Percentiles rank a stretch among this genome's conserved stretches.
Evolutionary conservation across 163 green algal genomes (phyloP).

Genomic region (Trebouxia gelatinosa): DNA sequence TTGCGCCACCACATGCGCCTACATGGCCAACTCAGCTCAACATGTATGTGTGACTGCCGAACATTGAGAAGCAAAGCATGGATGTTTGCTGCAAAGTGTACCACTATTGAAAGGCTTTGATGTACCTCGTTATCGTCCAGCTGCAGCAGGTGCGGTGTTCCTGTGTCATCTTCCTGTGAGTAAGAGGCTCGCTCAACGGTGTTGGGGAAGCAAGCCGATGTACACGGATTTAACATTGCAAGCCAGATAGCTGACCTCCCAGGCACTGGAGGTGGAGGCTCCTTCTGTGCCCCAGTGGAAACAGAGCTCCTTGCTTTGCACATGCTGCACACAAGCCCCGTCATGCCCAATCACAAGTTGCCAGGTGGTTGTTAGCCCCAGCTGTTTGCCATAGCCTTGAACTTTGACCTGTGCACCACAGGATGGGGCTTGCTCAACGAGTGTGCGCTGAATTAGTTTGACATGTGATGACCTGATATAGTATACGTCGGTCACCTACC

Average conservation of each 20-base stretch:
- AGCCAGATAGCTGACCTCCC: constrained; percentile 1
- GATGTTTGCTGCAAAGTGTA: neutral
- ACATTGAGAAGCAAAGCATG: neutral
- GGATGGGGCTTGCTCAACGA: neutral
- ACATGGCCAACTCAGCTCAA: too few relatives aligned
- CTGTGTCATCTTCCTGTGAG: constrained; percentile 29
- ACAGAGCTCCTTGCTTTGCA: constrained; percentile 52
- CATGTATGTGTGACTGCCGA: neutral
- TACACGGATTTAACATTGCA: neutral
- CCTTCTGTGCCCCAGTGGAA: constrained; percentile 63
- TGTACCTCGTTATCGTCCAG: constrained; percentile 44
- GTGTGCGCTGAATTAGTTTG: too few relatives aligned
- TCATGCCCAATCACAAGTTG: constrained; percentile 46
- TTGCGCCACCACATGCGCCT: too few relatives aligned
- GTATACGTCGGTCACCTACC: neutral
- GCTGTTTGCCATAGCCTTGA: constrained; percentile 49
- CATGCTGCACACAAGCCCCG: constrained; percentile 65
- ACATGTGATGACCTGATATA: too few relatives aligned
- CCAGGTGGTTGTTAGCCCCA: constrained; percentile 63
- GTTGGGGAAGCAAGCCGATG: neutral
- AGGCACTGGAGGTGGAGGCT: constrained; percentile 13
- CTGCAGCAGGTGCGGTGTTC: constrained; percentile 26
- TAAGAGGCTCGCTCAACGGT: too few relatives aligned
- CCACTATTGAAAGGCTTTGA: neutral
- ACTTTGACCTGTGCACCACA: constrained; percentile 32